Conservation (phyloP, 2,329 filamentous ascomycete species). For the Hypomyces rosellus region DNA sequence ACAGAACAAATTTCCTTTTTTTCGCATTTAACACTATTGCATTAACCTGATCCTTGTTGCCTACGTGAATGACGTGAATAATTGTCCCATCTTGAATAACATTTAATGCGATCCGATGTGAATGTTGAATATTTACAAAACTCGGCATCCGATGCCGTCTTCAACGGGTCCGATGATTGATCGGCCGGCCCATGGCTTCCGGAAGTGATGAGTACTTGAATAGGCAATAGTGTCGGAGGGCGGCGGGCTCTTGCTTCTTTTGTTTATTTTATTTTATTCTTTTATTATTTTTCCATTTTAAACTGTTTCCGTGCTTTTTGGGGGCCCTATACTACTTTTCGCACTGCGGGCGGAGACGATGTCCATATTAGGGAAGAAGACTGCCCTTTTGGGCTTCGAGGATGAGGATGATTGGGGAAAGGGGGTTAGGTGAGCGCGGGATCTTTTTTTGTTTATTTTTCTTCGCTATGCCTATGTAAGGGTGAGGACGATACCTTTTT, state of each 20-base stretch:
- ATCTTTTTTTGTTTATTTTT: not conserved
- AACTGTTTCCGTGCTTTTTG: not conserved
- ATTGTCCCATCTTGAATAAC: too few species aligned
- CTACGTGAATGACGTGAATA: too few species aligned
- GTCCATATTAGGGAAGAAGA: slow-evolving; percentile 11
- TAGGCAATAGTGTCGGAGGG: not conserved
- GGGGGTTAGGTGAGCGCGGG: not conserved
- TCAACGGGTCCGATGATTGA: not conserved
- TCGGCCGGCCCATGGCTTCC: not conserved
- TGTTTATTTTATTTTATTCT: slow-evolving; percentile 14
- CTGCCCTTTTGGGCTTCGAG: slow-evolving; percentile 13
- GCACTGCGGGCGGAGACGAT: slow-evolving; percentile 4
- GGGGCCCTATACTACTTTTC: not conserved
- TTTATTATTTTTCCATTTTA: slow-evolving; percentile 13
- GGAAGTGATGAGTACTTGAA: not conserved
- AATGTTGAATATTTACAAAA: too few species aligned
- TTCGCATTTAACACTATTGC: too few species aligned
- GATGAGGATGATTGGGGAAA: slow-evolving; percentile 10
- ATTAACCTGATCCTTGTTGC: too few species aligned
- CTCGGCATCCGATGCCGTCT: not conserved
- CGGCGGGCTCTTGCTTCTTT: slow-evolving; percentile 3
- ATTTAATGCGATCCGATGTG: too few species aligned
- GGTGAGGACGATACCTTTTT: not conserved
- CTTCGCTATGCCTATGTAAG: not conserved
- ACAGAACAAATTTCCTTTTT: slow-evolving; percentile 1